A percentile compares a stretch with the other conserved stretches of the same genome.
Conservation (phyloP, 2,329 filamentous ascomycete genomes). For the Pseudopyricularia cyperi region DNA sequence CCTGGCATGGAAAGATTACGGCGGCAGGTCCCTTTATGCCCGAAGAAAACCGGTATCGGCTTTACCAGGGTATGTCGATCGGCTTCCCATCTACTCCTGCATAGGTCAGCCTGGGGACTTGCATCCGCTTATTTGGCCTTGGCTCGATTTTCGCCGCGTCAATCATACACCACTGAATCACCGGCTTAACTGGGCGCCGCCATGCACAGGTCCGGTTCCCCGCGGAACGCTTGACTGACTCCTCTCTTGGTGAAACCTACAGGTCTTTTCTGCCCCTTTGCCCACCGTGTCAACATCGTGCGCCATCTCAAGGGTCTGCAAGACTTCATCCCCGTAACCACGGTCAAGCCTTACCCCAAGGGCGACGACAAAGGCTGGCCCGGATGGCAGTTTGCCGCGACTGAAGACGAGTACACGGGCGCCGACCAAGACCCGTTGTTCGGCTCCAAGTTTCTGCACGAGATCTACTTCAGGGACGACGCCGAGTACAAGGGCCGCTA, state of each 20-base stretch:
- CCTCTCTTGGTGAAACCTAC: slow-evolving; percentile 8
- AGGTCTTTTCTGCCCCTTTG: slow-evolving; percentile 53
- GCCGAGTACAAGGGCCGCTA: slow-evolving; percentile 47
- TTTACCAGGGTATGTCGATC: slow-evolving; percentile 25
- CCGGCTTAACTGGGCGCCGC: not conserved
- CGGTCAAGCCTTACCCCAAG: slow-evolving; percentile 55
- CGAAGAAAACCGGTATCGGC: slow-evolving; percentile 12
- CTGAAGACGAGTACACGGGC: slow-evolving; percentile 38
- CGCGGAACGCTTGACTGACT: not conserved
- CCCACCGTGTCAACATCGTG: slow-evolving; percentile 45
- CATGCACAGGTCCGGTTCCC: no score
- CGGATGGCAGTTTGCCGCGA: slow-evolving; percentile 45
- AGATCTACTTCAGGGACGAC: slow-evolving; percentile 50
- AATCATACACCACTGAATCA: no score
- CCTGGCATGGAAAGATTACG: slow-evolving; percentile 15
- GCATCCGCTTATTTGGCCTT: no score
- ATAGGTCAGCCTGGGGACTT: no score
- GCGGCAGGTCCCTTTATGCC: slow-evolving; percentile 12
- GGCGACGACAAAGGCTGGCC: slow-evolving; percentile 50
- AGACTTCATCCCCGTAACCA: slow-evolving; percentile 37
- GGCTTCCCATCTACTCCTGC: slow-evolving; percentile 13
- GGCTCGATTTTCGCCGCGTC: no score
- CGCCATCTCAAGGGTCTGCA: slow-evolving; percentile 44
- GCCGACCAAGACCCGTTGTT: slow-evolving; percentile 49
- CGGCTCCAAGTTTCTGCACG: slow-evolving; percentile 42